phyloP scores from a whole-genome alignment of 78 protist genomes.

The Pigoraptor vietnamica region DNA sequence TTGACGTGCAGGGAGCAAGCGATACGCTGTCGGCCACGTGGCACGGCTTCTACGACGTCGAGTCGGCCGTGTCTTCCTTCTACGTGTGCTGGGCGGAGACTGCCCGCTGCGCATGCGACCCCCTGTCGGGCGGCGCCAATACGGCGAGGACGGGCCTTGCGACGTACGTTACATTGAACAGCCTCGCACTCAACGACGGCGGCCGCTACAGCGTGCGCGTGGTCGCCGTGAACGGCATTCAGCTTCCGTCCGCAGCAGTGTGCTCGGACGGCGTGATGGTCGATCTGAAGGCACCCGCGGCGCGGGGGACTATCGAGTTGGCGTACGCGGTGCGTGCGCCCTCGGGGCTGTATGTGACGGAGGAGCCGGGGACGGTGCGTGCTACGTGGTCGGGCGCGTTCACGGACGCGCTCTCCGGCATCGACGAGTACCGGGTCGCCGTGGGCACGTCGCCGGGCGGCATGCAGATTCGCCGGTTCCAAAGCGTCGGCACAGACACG shows the following conservation, averaged over 20 bases:
- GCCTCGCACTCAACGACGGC: not conserved
- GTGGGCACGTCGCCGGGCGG: not conserved
- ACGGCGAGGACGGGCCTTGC: not conserved
- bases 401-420: not conserved
- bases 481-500: not conserved
- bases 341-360: too few relatives aligned
- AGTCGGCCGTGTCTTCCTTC: not conserved
- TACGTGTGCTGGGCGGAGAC: not conserved
- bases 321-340: not conserved
- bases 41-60: not conserved
- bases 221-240: not conserved
- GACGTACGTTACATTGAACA: not conserved
- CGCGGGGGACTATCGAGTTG: not conserved
- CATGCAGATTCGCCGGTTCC: not conserved
- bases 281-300: not conserved
- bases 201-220: not conserved
- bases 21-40: not conserved
- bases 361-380: not conserved
- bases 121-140: not conserved
- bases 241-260: not conserved
- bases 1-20: not conserved
- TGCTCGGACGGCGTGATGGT: not conserved
- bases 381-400: not conserved
- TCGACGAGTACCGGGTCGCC: not conserved
- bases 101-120: not conserved